These are phyloP conservation scores for Bipolaris victoriae DNA, from an alignment of 2,329 filamentous ascomycete genomes.

Conservation along the genomic window DNA sequence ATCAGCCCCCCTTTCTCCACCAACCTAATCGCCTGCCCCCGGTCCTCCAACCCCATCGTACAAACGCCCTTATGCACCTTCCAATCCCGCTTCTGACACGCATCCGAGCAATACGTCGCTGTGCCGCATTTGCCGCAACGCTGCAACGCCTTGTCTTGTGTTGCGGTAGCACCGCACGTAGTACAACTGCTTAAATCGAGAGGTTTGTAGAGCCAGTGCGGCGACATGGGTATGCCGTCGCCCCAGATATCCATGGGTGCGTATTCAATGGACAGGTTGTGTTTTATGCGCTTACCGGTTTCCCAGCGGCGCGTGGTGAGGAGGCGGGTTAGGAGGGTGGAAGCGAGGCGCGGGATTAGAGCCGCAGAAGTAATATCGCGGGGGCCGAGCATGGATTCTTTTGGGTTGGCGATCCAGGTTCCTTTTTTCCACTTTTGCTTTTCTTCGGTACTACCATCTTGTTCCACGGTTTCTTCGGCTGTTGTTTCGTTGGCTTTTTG, in stretches of 20 bases:
- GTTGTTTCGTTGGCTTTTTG: neutral
- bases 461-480: neutral
- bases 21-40: slow-evolving; percentile 29
- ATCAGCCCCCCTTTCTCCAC: slow-evolving; percentile 30
- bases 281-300: slow-evolving; percentile 23
- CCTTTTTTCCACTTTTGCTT: neutral
- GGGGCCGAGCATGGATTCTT: slow-evolving; percentile 31
- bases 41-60: slow-evolving; percentile 28
- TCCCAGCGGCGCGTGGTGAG: slow-evolving; percentile 21
- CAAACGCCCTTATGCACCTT: slow-evolving; percentile 32
- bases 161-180: slow-evolving; percentile 5
- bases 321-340: no score
- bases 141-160: slow-evolving; percentile 9
- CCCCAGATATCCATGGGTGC: slow-evolving; percentile 36
- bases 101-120: slow-evolving; percentile 27
- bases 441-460: neutral
- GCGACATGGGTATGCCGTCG: slow-evolving; percentile 32
- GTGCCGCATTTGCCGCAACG: slow-evolving; percentile 33
- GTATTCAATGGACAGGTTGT: slow-evolving; percentile 31
- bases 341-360: neutral
- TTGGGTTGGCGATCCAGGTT: slow-evolving; percentile 25
- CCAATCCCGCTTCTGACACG: slow-evolving; percentile 31
- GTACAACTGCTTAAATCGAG: slow-evolving; percentile 24
- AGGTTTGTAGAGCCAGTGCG: slow-evolving; percentile 28
- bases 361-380: slow-evolving; percentile 11